Base-by-base conservation (phyloP, 2,329 filamentous ascomycete genomes). In the Aspergillus piperis region DNA sequence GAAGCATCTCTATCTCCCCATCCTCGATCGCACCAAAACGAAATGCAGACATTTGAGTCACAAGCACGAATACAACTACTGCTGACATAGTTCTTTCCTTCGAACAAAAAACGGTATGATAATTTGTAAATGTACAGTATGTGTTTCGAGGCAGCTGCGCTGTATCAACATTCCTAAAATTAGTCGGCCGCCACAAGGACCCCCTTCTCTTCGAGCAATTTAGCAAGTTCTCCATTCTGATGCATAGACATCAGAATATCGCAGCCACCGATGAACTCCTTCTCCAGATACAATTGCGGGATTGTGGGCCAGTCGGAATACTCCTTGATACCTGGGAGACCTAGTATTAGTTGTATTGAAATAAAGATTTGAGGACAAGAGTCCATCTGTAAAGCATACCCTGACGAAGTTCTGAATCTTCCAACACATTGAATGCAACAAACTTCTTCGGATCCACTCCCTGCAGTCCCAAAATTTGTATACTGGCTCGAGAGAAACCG, bases 241-340 rank as follows among this genome's bases (percentile, higher is more conserved):
- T 98, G 94, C 95, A 99, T 98, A 2, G 89, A 90, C 75, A 98
- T 89, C 69, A 99, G 78, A 66, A 99, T 99, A 77, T 99, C 95
- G 75, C 93, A 97, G n/a, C 95, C 95, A 58, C 95, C 95, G 50
- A 99, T 83, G 75, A 99, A 99, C 76, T 99, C 94, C 80, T 94
- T 94, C 64, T 96, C 87, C 54, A 99, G 84, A 78, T 98, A 99
- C 17, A 99, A 84, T 78, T 99, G 95, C 6, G 95, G 95, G 75
- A 99, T 98, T 19, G 95, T 99, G 13, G 95, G 95, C 95, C 95
- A 99, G 75, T 98, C 95, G 1, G 93, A 96, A 83, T 95, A 99
- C 80, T 99, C 94, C 81, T 99, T 99, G 81, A 99, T 96, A 55
- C 95, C 94, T 93, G 66, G 48, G 61, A 60, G 50, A 8, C 52